phyloP scores from a whole-genome alignment of 2,329 filamentous ascomycete species.

The Stachybotrys chlorohalonatus region DNA sequence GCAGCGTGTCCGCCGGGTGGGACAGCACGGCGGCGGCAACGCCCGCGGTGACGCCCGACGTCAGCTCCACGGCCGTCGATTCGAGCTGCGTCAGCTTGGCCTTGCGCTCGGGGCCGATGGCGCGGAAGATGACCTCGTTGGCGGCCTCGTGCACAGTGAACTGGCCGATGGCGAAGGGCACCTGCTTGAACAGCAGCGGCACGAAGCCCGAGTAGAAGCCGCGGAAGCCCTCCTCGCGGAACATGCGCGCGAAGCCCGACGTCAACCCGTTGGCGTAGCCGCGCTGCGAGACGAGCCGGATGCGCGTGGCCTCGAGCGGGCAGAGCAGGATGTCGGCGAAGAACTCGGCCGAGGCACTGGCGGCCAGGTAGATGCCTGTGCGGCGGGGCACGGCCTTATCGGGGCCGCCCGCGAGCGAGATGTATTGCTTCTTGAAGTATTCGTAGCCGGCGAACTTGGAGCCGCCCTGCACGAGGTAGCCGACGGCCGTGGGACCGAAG shows the following conservation, averaged over 20 bases:
- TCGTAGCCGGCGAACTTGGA: constrained; percentile 91
- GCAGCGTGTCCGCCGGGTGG: constrained; percentile 68
- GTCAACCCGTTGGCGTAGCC: constrained; percentile 66
- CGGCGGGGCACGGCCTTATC: constrained; percentile 33
- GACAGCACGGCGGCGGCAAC: constrained; percentile 83
- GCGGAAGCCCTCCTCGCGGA: constrained; percentile 64
- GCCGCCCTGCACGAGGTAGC: constrained; percentile 83
- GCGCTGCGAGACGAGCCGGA: constrained; percentile 73
- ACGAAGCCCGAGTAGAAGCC: constrained; percentile 92
- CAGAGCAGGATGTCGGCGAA: constrained; percentile 76
- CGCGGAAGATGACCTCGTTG: constrained; percentile 63
- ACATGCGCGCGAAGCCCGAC: constrained; percentile 65
- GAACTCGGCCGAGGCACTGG: constrained; percentile 60
- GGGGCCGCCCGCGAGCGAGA: constrained; percentile 53
- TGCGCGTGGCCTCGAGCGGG: constrained; percentile 76
- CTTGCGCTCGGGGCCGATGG: constrained; percentile 59
- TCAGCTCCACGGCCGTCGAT: constrained; percentile 76
- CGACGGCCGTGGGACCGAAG: constrained; percentile 75
- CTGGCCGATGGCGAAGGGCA: constrained; percentile 90
- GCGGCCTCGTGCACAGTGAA: constrained; percentile 91
- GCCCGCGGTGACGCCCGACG: constrained; percentile 79
- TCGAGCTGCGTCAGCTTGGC: constrained; percentile 57
- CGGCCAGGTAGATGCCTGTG: constrained; percentile 61
- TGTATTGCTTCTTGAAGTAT: constrained; percentile 86
- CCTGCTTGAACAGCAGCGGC: constrained; percentile 78